These are phyloP conservation scores for Syncephalastrum sp. DNA, from an alignment of 371 early-diverging fungal genomes.

Conservation along the genomic window DNA sequence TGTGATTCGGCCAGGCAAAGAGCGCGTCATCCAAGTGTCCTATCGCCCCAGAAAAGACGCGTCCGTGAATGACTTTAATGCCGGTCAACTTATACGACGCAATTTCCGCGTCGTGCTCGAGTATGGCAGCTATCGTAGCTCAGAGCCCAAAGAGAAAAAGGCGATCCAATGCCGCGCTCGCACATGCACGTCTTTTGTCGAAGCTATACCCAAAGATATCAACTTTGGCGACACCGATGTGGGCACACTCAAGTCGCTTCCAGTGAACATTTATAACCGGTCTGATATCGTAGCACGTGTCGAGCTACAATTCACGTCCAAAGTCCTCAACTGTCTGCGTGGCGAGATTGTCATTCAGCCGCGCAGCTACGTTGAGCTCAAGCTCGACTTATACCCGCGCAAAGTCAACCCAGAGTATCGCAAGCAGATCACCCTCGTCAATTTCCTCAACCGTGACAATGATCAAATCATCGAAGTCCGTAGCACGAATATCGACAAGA, in stretches of 20 bases:
- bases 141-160: constrained; percentile 70
- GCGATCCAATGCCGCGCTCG: constrained; percentile 89
- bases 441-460: constrained; percentile 85
- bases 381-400: constrained; percentile 95
- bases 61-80: constrained; percentile 61
- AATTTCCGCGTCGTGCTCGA: constrained; percentile 79
- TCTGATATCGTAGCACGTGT: constrained; percentile 89
- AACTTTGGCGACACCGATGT: constrained; percentile 97
- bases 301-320: constrained; percentile 85
- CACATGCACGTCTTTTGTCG: constrained; percentile 92
- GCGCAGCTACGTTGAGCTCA: constrained; percentile 77
- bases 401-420: constrained; percentile 97
- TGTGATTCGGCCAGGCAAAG: constrained; percentile 81
- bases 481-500: constrained; percentile 93
- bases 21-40: constrained; percentile 80
- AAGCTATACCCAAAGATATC: constrained; percentile 76
- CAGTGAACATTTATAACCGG: constrained; percentile 79
- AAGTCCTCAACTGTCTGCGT: constrained; percentile 85
- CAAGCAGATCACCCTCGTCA: constrained; percentile 93
- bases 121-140: constrained; percentile 60
- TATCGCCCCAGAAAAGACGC: constrained; percentile 72
- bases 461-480: constrained; percentile 90
- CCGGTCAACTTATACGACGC: constrained; percentile 73
- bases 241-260: constrained; percentile 85
- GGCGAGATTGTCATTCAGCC: constrained; percentile 86